Percentiles rank a stretch among this genome's conserved stretches.
phyloP scores from a whole-genome alignment of 768 basidiomycete species.

The Ephemerocybe angulata region DNA sequence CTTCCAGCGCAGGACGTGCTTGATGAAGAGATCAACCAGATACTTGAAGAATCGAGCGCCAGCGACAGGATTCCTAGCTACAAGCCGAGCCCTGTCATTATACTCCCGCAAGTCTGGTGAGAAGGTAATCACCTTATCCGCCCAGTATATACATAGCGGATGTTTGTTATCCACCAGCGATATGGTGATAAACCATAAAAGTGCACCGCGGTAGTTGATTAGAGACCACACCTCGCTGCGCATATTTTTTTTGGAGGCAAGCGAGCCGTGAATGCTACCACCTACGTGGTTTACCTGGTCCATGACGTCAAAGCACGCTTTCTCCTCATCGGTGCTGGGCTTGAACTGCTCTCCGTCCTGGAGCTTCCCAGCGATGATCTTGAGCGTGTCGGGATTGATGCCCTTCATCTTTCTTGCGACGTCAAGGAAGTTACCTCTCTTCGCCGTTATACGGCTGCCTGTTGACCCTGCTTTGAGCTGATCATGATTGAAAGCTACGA shows the following conservation, averaged over 20 bases:
- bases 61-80: slow-evolving; percentile 5
- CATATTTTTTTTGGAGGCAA: not conserved
- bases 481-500: slow-evolving; percentile 36
- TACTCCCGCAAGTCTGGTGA: slow-evolving; percentile 5
- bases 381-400: slow-evolving; percentile 20
- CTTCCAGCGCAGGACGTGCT: slow-evolving; percentile 23
- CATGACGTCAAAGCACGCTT: not conserved
- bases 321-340: not conserved
- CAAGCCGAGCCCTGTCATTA: not conserved
- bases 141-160: slow-evolving; percentile 32
- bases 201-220: slow-evolving; percentile 17
- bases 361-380: slow-evolving; percentile 15
- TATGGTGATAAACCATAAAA: slow-evolving; percentile 34
- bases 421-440: slow-evolving; percentile 22
- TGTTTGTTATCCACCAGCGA: slow-evolving; percentile 29
- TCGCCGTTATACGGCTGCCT: slow-evolving; percentile 24
- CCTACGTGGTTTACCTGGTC: not conserved
- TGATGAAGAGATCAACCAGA: slow-evolving; percentile 27
- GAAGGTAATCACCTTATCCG: slow-evolving; percentile 16
- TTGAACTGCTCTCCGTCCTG: not conserved
- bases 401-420: slow-evolving; percentile 19
- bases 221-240: not conserved
- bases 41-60: slow-evolving; percentile 30
- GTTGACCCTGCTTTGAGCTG: slow-evolving; percentile 29
- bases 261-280: not conserved